These are phyloP conservation scores for Cytospora mali DNA, from an alignment of 2,329 filamentous ascomycete genomes.

Conservation along the genomic window DNA sequence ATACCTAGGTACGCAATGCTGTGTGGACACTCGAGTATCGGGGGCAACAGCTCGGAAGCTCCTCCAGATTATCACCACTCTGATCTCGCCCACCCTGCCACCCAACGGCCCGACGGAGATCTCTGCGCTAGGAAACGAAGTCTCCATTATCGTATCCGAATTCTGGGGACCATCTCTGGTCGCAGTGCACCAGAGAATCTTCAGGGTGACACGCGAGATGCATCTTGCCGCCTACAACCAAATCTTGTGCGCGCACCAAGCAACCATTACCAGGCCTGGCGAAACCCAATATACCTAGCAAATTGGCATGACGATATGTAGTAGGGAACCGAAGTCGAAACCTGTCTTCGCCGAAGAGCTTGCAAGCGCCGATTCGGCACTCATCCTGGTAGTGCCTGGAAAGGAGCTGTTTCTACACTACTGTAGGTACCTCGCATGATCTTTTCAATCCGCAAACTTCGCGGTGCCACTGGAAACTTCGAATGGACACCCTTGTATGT, in stretches of 20 bases:
- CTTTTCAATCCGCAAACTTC: not conserved
- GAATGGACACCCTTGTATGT: conserved; percentile 6
- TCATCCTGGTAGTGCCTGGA: not conserved
- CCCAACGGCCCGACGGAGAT: conserved; percentile 2
- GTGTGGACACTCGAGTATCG: no score
- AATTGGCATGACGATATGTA: not conserved
- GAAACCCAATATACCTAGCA: not conserved
- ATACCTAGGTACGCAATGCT: no score
- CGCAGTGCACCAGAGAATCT: not conserved
- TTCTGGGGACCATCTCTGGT: conserved; percentile 15
- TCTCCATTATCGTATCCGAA: conserved; percentile 18
- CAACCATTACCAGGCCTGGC: not conserved
- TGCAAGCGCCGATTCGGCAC: not conserved
- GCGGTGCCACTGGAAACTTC: not conserved
- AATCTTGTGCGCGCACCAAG: not conserved
- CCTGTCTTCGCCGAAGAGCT: not conserved
- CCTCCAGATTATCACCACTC: not conserved
- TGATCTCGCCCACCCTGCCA: not conserved
- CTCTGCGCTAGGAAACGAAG: not conserved
- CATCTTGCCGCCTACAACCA: not conserved
- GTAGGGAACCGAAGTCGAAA: not conserved
- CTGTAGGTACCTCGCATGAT: not conserved
- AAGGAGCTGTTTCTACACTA: not conserved
- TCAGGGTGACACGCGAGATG: not conserved
- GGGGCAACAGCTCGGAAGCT: not conserved